Base-by-base conservation (phyloP, 345 rosid genomes). In the Clarkia xantiana region DNA sequence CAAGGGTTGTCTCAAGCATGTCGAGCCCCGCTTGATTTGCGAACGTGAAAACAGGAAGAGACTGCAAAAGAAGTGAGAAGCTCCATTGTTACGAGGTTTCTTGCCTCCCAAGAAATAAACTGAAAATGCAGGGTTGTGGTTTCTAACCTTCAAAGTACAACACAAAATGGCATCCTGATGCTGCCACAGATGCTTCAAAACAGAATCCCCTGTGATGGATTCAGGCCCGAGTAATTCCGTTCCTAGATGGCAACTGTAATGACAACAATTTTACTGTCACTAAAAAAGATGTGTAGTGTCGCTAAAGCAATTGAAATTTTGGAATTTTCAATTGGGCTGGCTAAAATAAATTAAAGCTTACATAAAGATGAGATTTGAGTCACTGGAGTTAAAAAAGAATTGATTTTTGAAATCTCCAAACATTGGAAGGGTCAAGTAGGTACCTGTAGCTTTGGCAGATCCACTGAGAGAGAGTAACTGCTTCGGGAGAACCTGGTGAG, bases 1-100 rank as follows among this genome's bases (percentile, higher is more conserved):
- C 81, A 22, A 93, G 72, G 16, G 99, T 93, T 14, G 99, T 93
- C 76, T 93, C 99, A 43, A 87, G 75, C 99, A 93, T 93, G 77
- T 93, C 97, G 11, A 93, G 79, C 47, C 99, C 99, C 0, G 95
- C 99, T 61, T 93, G 96, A 68, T 93, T 93, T 10, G 95, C 96
- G 42, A 93, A 93, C 60, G 75, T 76, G 72, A 93, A 85, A 53
- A 87, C 86, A 0, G 97, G 95, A 39, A 61, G 65, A 2, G 94
- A 67, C 99, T 93, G 78, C 71, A 79, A 48, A 74, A 42, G 0
- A 34, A 18, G 8, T 41, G 20, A 38, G 10, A 43, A 16, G 43
- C 49, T 16, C 4, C 45, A 19, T 3, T 29, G 17, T 18, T 23
- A 18, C 18, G 38, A 14, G 12, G 10, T 13, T 13, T 12, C 25